phyloP scores from a whole-genome alignment of 768 basidiomycete genomes.

The Hygrophorus pudorinus region DNA sequence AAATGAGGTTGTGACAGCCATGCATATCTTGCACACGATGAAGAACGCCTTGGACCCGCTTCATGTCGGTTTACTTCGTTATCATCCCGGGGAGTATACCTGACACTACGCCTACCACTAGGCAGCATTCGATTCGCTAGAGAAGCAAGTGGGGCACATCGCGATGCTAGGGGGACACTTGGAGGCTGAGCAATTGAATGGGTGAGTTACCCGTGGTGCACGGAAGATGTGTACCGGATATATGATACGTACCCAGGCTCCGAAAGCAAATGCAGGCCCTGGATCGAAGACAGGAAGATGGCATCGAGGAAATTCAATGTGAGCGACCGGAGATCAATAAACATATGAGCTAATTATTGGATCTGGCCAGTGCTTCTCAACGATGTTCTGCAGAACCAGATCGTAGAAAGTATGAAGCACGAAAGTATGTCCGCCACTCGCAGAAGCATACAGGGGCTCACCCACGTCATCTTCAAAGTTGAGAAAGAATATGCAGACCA shows the following conservation, averaged over 20 bases:
- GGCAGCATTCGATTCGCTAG: constrained; percentile 35
- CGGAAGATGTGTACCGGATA: not conserved
- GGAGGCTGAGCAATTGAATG: constrained; percentile 30
- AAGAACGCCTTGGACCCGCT: constrained; percentile 2
- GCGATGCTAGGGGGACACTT: constrained; percentile 29
- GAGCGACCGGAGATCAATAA: constrained; percentile 7
- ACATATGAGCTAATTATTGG: not conserved
- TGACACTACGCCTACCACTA: constrained; percentile 12
- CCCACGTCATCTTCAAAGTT: constrained; percentile 25
- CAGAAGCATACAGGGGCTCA: not conserved
- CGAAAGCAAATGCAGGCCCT: constrained; percentile 32
- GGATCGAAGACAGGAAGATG: constrained; percentile 32
- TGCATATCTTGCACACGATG: not conserved
- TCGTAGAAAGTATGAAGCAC: constrained; percentile 33
- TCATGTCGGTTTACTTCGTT: not conserved
- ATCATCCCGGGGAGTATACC: not conserved
- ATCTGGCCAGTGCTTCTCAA: constrained; percentile 33
- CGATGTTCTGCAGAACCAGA: constrained; percentile 32
- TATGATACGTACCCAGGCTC: constrained; percentile 23
- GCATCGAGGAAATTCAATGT: constrained; percentile 42
- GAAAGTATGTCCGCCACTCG: constrained; percentile 25
- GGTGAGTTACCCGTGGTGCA: constrained; percentile 21
- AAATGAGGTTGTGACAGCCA: too few relatives aligned
- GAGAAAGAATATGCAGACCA: constrained; percentile 35
- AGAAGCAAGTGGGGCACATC: constrained; percentile 33